Conservation (phyloP, 2,329 filamentous ascomycete species). For the Phoma sp. region DNA sequence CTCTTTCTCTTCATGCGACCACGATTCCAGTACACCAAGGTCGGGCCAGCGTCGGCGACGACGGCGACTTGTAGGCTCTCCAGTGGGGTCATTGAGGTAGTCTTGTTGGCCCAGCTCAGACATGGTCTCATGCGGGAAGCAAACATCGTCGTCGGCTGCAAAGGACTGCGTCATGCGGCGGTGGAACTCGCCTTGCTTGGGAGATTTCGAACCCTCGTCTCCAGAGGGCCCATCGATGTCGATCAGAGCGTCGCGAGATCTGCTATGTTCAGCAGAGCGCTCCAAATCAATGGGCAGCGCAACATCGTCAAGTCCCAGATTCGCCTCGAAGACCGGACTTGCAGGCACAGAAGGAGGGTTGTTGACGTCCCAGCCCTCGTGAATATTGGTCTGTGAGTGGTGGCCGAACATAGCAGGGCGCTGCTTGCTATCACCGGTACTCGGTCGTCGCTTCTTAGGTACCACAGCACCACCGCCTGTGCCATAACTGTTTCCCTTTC, state of each 20-base stretch:
- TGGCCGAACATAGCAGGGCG: conserved; percentile 36
- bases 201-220: conserved; percentile 40
- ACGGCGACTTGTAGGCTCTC: conserved; percentile 52
- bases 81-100: conserved; percentile 55
- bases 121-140: conserved; percentile 80
- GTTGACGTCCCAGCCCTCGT: conserved; percentile 64
- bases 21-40: conserved; percentile 81
- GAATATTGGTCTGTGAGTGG: conserved; percentile 38
- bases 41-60: conserved; percentile 79
- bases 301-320: conserved; percentile 63
- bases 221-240: conserved; percentile 63
- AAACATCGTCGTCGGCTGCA: conserved; percentile 83
- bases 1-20: conserved; percentile 90
- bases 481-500: conserved; percentile 35
- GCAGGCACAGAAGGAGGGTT: conserved; percentile 68
- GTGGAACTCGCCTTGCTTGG: conserved; percentile 34
- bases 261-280: conserved; percentile 27
- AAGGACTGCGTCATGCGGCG: conserved; percentile 55
- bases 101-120: conserved; percentile 86
- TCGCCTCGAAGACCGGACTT: conserved; percentile 61
- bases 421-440: conserved; percentile 39
- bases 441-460: conserved; percentile 11
- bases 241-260: conserved; percentile 55
- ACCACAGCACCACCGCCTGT: conserved; percentile 40
- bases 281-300: conserved; percentile 71